phyloP scores from a whole-genome alignment of 371 early-diverging fungal species.

The Chytridium lagenaria region DNA sequence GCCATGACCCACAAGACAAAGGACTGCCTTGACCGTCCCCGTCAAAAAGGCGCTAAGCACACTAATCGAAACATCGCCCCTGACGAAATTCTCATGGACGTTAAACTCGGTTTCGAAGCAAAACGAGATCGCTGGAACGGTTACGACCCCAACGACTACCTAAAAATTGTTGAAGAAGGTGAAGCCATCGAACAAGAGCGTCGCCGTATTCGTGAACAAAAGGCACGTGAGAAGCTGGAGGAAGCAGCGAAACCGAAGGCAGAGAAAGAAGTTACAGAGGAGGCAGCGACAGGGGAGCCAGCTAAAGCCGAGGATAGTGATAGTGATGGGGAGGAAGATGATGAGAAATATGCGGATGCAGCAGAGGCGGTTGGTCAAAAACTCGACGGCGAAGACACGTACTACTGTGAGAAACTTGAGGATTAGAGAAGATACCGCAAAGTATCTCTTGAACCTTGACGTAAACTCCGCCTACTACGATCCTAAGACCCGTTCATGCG shows the following conservation, averaged over 20 bases:
- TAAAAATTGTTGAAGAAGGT: slow-evolving; percentile 73
- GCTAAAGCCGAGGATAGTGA: slow-evolving; percentile 20
- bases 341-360: slow-evolving; percentile 89
- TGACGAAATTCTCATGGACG: slow-evolving; percentile 83
- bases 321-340: slow-evolving; percentile 68
- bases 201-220: slow-evolving; percentile 59
- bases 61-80: slow-evolving; percentile 80
- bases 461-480: slow-evolving; percentile 96
- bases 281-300: slow-evolving; percentile 22
- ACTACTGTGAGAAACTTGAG: slow-evolving; percentile 95
- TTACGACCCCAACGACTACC: slow-evolving; percentile 89
- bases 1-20: slow-evolving; percentile 92
- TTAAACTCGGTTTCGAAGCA: slow-evolving; percentile 89
- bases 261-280: slow-evolving; percentile 34
- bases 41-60: slow-evolving; percentile 89
- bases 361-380: slow-evolving; percentile 92
- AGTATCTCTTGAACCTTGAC: slow-evolving; percentile 94
- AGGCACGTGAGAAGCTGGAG: slow-evolving; percentile 70
- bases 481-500: slow-evolving; percentile 98
- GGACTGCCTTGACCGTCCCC: slow-evolving; percentile 94
- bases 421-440: slow-evolving; percentile 98
- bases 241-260: slow-evolving; percentile 66
- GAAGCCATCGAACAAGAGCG: slow-evolving; percentile 90
- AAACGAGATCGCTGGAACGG: slow-evolving; percentile 98
- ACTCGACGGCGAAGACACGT: slow-evolving; percentile 86